Evolutionary conservation across 371 early-diverging fungal genomes (phyloP).

Genomic region (Mucor indicus): DNA sequence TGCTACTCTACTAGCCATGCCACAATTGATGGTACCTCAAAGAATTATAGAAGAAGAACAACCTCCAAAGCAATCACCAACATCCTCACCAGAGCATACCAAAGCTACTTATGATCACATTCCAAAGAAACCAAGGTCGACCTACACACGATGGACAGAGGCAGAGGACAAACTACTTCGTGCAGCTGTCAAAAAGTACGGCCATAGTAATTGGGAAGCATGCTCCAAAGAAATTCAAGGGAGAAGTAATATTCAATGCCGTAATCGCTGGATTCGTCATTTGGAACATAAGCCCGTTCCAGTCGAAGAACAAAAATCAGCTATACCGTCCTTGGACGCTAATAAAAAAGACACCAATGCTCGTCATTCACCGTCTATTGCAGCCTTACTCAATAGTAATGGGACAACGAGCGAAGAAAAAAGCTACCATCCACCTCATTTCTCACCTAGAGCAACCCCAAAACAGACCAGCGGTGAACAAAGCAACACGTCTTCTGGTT

Average conservation of each 20-base stretch:
- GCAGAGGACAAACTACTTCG: slow-evolving; percentile 32
- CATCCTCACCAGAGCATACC: slow-evolving; percentile 5
- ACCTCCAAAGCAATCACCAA: not conserved
- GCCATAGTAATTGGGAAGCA: slow-evolving; percentile 40
- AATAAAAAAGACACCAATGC: slow-evolving; percentile 19
- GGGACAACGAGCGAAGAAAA: slow-evolving; percentile 4
- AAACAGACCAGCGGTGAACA: not conserved
- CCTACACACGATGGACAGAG: slow-evolving; percentile 41
- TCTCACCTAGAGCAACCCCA: slow-evolving; percentile 23
- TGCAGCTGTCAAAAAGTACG: slow-evolving; percentile 29
- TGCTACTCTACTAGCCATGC: slow-evolving; percentile 39
- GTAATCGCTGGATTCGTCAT: slow-evolving; percentile 44
- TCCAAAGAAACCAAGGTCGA: slow-evolving; percentile 38
- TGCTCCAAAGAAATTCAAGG: slow-evolving; percentile 31
- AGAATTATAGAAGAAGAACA: not conserved
- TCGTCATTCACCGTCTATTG: slow-evolving; percentile 46
- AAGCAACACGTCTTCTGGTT: not conserved
- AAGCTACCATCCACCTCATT: slow-evolving; percentile 11
- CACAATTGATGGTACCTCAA: slow-evolving; percentile 19
- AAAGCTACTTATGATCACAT: not conserved
- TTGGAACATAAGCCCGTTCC: slow-evolving; percentile 15
- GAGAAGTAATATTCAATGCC: slow-evolving; percentile 40
- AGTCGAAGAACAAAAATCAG: slow-evolving; percentile 3
- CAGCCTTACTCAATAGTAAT: slow-evolving; percentile 32
- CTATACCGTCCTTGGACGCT: not conserved